These are phyloP conservation scores for Mycena filopes DNA, from an alignment of 768 basidiomycete genomes.

Conservation along the genomic window DNA sequence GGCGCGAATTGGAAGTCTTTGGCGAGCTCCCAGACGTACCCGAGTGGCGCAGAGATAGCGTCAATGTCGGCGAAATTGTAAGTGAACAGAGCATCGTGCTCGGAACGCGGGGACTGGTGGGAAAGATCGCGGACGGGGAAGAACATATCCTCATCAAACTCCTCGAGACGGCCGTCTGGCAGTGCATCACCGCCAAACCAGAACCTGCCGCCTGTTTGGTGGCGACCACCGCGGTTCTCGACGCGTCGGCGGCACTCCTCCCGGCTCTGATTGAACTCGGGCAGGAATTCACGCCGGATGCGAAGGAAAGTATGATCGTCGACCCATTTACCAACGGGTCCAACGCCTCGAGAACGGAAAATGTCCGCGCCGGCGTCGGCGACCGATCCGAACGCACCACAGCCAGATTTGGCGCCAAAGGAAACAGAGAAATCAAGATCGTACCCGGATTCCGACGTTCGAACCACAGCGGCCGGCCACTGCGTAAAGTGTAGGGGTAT, in stretches of 20 bases:
- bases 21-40: slow-evolving; percentile 32
- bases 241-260: not conserved
- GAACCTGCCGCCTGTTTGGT: slow-evolving; percentile 21
- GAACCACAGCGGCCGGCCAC: slow-evolving; percentile 48
- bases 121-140: slow-evolving; percentile 35
- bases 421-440: slow-evolving; percentile 20
- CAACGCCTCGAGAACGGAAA: slow-evolving; percentile 23
- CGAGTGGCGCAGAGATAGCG: slow-evolving; percentile 27
- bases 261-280: slow-evolving; percentile 12
- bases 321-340: slow-evolving; percentile 42
- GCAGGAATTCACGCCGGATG: slow-evolving; percentile 17
- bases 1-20: slow-evolving; percentile 34
- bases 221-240: not conserved
- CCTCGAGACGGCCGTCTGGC: slow-evolving; percentile 18
- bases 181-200: slow-evolving; percentile 19
- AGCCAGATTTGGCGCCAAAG: slow-evolving; percentile 24
- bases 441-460: slow-evolving; percentile 7
- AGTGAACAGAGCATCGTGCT: not conserved
- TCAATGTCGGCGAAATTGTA: slow-evolving; percentile 40
- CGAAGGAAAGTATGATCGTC: slow-evolving; percentile 40
- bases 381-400: slow-evolving; percentile 11
- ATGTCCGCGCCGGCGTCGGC: slow-evolving; percentile 34
- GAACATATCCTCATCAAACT: slow-evolving; percentile 30
- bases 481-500: slow-evolving; percentile 37
- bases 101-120: slow-evolving; percentile 12